phyloP scores from a whole-genome alignment of 1,139 yeast species.

The Sporopachydermia cereana region DNA sequence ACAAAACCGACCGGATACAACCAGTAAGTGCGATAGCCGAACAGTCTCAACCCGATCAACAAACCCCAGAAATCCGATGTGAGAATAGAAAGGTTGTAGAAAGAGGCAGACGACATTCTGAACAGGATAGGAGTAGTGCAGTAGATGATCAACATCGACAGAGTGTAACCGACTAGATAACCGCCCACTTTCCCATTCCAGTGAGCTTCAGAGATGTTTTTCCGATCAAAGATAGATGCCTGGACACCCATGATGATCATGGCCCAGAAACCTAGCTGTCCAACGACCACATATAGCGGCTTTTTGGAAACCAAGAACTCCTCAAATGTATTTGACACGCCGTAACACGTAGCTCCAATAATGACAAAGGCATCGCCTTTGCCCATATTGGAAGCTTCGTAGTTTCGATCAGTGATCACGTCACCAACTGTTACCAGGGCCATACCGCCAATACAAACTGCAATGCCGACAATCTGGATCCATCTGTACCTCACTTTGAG shows the following conservation, averaged over 20 bases:
- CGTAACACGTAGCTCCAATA: conserved; percentile 33
- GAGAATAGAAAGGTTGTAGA: conserved; percentile 30
- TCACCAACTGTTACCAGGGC: conserved; percentile 31
- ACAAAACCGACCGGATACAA: conserved; percentile 35
- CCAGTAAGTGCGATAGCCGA: conserved; percentile 33
- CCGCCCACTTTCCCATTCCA: conserved; percentile 31
- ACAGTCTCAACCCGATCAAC: conserved; percentile 29
- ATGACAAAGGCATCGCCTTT: conserved; percentile 34
- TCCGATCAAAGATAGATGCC: conserved; percentile 30
- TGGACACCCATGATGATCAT: conserved; percentile 31
- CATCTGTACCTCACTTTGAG: conserved; percentile 29
- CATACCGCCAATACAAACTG: conserved; percentile 31
- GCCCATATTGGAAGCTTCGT: conserved; percentile 25
- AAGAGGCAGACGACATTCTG: conserved; percentile 35
- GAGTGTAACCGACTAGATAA: conserved; percentile 30
- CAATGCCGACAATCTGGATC: conserved; percentile 31
- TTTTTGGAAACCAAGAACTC: conserved; percentile 33
- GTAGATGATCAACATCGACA: conserved; percentile 28
- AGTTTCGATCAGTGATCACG: conserved; percentile 27
- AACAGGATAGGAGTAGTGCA: conserved; percentile 30
- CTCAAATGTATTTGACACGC: conserved; percentile 31
- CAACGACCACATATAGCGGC: conserved; percentile 32
- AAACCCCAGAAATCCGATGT: conserved; percentile 35
- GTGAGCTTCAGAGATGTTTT: conserved; percentile 23
- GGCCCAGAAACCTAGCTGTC: conserved; percentile 31